Percentiles rank a stretch among this genome's conserved stretches.
phyloP scores from a whole-genome alignment of 176 grass and related monocot species.

The Sorghum bicolor region DNA sequence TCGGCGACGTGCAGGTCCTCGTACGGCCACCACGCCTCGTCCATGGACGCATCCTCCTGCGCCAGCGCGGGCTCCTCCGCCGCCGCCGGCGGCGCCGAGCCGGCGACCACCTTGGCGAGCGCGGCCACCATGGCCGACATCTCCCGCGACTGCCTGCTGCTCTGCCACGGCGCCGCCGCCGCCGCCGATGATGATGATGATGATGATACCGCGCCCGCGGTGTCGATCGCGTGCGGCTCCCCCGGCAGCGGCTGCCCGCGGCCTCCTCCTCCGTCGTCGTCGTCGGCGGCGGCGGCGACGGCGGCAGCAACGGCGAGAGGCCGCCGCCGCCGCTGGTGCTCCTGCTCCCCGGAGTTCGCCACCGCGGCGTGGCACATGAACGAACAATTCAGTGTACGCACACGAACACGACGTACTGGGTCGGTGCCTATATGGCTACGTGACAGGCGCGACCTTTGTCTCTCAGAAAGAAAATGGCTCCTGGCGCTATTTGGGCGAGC shows the following conservation, averaged over 20 bases:
- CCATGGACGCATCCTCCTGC: neutral
- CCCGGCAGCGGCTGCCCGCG: too few species aligned
- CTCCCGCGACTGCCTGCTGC: conserved; percentile 50
- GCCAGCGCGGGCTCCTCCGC: neutral
- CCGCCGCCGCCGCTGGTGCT: neutral
- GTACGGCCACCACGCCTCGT: conserved; percentile 32
- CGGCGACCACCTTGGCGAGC: conserved; percentile 52
- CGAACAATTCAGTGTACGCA: neutral
- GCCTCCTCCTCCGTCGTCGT: neutral
- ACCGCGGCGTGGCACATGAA: conserved; percentile 51
- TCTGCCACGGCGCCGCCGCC: conserved; percentile 29
- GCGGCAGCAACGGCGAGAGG: neutral
- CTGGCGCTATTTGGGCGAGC: neutral
- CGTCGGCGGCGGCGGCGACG: neutral
- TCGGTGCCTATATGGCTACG: neutral
- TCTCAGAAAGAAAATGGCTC: neutral
- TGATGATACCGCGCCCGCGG: too few species aligned
- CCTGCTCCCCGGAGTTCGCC: conserved; percentile 40
- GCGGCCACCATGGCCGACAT: conserved; percentile 78
- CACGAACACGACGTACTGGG: neutral
- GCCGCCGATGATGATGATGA: too few species aligned
- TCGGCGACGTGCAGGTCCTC: neutral
- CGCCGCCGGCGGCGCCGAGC: conserved; percentile 1
- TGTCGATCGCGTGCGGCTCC: too few species aligned
- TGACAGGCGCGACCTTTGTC: neutral